phyloP scores from a whole-genome alignment of 1,284 basidiomycete genomes.

The Phylloboletellus chloephorus region DNA sequence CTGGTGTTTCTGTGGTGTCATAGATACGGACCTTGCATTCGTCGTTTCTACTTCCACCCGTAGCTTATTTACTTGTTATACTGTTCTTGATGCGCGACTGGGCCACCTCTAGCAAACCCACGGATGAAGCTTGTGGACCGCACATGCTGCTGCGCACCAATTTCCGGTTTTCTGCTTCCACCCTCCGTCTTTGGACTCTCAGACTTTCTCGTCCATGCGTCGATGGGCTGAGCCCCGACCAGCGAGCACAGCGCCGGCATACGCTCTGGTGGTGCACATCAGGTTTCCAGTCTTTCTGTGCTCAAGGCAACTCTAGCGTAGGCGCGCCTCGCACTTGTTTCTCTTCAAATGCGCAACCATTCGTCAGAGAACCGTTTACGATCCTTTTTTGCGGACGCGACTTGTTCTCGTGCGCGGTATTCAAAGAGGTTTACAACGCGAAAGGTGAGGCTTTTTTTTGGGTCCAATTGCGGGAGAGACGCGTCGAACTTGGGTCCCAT shows the following conservation, averaged over 20 bases:
- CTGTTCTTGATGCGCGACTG: conserved; percentile 5
- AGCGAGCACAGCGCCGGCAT: background rate
- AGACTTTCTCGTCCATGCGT: background rate
- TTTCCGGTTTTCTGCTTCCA: background rate
- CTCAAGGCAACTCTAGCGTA: conserved; percentile 1
- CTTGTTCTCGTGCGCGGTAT: conserved; percentile 49
- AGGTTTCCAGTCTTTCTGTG: background rate
- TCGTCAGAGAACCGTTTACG: conserved; percentile 32
- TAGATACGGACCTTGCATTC: conserved; percentile 14
- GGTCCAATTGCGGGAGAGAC: background rate
- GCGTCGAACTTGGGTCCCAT: background rate
- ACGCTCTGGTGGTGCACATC: background rate
- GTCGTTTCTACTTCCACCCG: conserved; percentile 5
- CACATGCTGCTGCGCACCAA: conserved; percentile 1
- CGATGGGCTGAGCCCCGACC: background rate
- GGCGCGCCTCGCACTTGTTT: background rate
- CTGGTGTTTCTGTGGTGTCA: conserved; percentile 15
- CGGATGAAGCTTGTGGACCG: too few relatives aligned
- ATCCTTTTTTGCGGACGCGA: conserved; percentile 56
- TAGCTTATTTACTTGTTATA: conserved; percentile 12
- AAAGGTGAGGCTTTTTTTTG: conserved; percentile 32
- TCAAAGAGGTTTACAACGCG: conserved; percentile 37
- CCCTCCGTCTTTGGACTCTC: background rate
- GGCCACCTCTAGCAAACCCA: background rate
- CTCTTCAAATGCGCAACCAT: background rate